Percentiles rank a stretch among this genome's conserved stretches.
phyloP scores from a whole-genome alignment of 768 basidiomycete species.

The Leucosporidium yakuticum region DNA sequence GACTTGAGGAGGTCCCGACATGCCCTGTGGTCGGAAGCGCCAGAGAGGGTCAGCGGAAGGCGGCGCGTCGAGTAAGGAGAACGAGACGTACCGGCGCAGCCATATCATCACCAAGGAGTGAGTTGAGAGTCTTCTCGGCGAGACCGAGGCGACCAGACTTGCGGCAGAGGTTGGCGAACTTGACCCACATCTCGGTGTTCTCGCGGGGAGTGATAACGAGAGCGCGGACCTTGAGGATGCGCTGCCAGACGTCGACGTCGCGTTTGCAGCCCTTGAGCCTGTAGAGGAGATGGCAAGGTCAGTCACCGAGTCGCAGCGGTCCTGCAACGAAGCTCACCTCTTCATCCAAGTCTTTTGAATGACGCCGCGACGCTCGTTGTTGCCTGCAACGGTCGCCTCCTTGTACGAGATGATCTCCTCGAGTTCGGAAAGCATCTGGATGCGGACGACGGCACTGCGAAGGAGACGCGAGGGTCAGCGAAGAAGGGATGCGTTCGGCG shows the following conservation, averaged over 20 bases:
- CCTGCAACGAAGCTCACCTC: constrained; percentile 51
- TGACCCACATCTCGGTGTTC: constrained; percentile 97
- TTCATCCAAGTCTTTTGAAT: constrained; percentile 98
- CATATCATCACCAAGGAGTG: constrained; percentile 60
- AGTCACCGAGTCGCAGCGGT: too few species aligned
- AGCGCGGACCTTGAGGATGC: constrained; percentile 90
- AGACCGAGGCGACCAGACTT: constrained; percentile 90
- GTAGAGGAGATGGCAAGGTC: neutral
- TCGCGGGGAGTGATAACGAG: constrained; percentile 88
- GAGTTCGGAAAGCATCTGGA: constrained; percentile 95
- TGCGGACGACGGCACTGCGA: constrained; percentile 82
- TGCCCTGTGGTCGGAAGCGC: constrained; percentile 10
- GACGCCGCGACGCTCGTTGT: constrained; percentile 80
- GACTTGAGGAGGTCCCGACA: constrained; percentile 84
- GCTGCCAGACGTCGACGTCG: constrained; percentile 98
- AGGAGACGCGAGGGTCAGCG: constrained; percentile 5
- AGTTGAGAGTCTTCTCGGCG: constrained; percentile 94
- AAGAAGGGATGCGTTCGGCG: neutral
- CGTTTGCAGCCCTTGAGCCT: constrained; percentile 93
- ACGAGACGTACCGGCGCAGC: constrained; percentile 25
- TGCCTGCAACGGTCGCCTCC: constrained; percentile 67
- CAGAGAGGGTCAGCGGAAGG: neutral
- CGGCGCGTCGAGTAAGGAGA: too few species aligned
- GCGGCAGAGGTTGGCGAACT: constrained; percentile 94
- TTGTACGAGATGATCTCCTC: constrained; percentile 98